Evolutionary conservation across 1,139 yeast genomes (phyloP), one percentile per base, ranked within the genome.

Genomic region (Hansenula sp.): DNA sequence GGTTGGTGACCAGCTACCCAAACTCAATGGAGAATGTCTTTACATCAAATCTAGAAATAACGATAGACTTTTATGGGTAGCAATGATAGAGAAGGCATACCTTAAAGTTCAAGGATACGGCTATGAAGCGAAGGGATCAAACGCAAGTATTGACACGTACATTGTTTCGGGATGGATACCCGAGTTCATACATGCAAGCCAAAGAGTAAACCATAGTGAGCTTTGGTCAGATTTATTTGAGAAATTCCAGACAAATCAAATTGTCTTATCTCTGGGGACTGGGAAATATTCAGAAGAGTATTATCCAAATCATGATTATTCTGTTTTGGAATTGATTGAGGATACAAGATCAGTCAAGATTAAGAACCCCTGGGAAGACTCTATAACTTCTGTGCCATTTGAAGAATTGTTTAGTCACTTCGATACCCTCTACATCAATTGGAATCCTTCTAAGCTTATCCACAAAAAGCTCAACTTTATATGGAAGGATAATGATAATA

Each of bases 131-230:
- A 57, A 59, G 6, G 97, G 97, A 0, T 87, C 96, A 0, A 87
- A 88, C 56, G 78, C 86, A 57, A 85, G 88, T 1, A 66, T 73
- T n/a, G 96, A 86, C 52, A 75, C 86, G 0, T 85, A 65, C 51
- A 62, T 77, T 37, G 50, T 88, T 8, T 69, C 79, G 4, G 89
- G 90, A 0, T 88, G 87, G 83, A 57, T 82, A 3, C 96, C 96
- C 0, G 89, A 85, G 47, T 75, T 78, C 29, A 50, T 74, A 1
- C 51, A 67, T 7, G 52, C 59, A 21, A 37, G 55, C 44, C 41
- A 45, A 29, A 41, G 43, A 25, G 51, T 48, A 5, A 53, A 54
- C 34, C 61, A 64, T 32, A 57, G 51, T 13, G 47, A 48, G 0
- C 60, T 71, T 10, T 70, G 74, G 73, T 52, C 60, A 16, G 52